phyloP scores from a whole-genome alignment of 257 asterid genomes.

The Thymus quinquecostatus region DNA sequence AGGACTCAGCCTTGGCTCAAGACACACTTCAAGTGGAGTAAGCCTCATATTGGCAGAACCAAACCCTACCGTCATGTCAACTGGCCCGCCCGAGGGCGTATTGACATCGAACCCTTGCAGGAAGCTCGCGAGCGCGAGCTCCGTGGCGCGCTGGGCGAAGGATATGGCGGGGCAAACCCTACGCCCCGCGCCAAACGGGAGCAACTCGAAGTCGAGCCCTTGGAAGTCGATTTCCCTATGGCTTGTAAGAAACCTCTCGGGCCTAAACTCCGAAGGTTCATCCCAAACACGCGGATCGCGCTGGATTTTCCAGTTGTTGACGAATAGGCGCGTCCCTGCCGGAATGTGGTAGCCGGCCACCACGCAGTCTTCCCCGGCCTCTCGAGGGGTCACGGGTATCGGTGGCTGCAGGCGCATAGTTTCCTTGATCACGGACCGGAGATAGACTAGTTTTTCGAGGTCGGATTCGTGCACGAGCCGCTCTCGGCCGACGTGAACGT shows the following conservation, averaged over 20 bases:
- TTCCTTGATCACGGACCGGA: conserved; percentile 61
- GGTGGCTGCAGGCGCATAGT: conserved; percentile 48
- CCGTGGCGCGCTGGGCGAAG: conserved; percentile 34
- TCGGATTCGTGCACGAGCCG: conserved; percentile 45
- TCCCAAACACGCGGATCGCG: conserved; percentile 58
- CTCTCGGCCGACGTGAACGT: conserved; percentile 40
- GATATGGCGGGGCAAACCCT: conserved; percentile 49
- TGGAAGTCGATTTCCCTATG: conserved; percentile 42
- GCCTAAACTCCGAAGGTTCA: conserved; percentile 45
- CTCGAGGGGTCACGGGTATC: conserved; percentile 32
- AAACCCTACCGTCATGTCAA: conserved; percentile 42
- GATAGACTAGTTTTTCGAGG: conserved; percentile 40
- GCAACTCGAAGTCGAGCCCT: conserved; percentile 47
- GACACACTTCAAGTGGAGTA: conserved; percentile 43
- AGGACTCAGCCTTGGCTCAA: conserved; percentile 42
- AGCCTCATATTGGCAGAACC: conserved; percentile 45
- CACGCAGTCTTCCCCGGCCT: conserved; percentile 39
- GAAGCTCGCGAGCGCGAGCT: conserved; percentile 43
- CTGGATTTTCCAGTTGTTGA: conserved; percentile 55
- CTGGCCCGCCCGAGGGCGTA: conserved; percentile 20
- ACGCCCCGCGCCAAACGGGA: conserved; percentile 63
- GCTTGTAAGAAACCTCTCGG: conserved; percentile 50
- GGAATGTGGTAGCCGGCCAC: conserved; percentile 49
- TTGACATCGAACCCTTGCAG: conserved; percentile 46
- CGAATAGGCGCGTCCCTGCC: conserved; percentile 43